Base-by-base conservation (phyloP, 2,329 filamentous ascomycete genomes). In the Didymella keratinophila region DNA sequence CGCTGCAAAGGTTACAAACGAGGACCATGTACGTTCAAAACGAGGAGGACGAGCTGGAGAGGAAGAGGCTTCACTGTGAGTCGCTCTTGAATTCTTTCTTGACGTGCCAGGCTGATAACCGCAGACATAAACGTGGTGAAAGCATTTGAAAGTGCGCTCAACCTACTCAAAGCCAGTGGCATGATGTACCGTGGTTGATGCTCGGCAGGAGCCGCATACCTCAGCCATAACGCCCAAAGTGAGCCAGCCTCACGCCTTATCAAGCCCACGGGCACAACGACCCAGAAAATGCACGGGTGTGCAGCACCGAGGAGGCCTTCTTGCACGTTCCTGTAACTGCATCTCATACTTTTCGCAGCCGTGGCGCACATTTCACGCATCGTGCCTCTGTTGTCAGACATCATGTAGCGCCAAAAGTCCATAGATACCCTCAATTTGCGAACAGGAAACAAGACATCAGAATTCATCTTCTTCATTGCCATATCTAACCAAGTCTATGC, bases 41-140 rank as follows among this genome's bases (percentile, higher is more conserved):
- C 42, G 86, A 89, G 0, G 93, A 97, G 73, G 81, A 86, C 37
- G 84, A 82, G 25, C 81, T 96, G 56, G 86, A 87, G 52, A 84
- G 89, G 65, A 95, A 90, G 73, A 89, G 93, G 71, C 83, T 88
- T 60, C 93, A 97, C 69, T 91, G 93, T 96, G 90, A 9, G 36
- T 20, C 20, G 5, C 9, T n/a, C 18, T 14, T 14, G 1, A n/a
- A 20, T 9, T 20, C 16, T 9, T 34, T 12, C 0, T 20, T 28
- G 6, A 36, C 32, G 32, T 8, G 14, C 5, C 23, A 12, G 23
- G 45, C 57, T 62, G 27, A 66, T 23, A 12, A 39, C 4, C 10
- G 2, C 55, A 82, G 81, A 83, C 52, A 71, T 78, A 53, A 73
- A 72, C 55, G 81, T 83, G 9, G 80, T 83, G 34, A 67, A 73